Evolutionary conservation across 2,329 filamentous ascomycete species (phyloP), one percentile per base, ranked within the genome.

Genomic region (Cercospora sp.): DNA sequence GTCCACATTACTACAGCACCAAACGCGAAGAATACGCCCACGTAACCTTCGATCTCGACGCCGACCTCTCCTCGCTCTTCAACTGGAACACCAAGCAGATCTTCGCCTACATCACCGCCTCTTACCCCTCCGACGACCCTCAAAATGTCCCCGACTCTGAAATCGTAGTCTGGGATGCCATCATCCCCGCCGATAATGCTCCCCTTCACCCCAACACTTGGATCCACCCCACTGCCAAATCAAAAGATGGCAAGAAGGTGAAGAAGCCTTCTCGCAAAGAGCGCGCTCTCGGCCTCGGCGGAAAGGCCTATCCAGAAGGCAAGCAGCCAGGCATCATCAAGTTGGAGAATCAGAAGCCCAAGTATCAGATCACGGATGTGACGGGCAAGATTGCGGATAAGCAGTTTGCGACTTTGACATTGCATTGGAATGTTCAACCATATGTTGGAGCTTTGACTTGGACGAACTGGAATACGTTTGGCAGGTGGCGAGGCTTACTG

Each of bases 11-110:
- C 86, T 97, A 98, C 85, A 92, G 90, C 73, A 85, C 87, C 62
- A 96, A 95, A 81, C 92, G 91, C 81, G 94, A 98, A 82, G 95
- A 99, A 82, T 98, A 97, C 80, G 95, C 94, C 74, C 89, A 95
- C 79, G 90, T 99, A 78, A 91, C 90, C 79, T 99, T 99, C 85
- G 92, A 94, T 76, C 87, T 99, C 68, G 91, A 97, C 77, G 91
- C 94, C 63, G 94, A 99, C 82, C 87, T 99, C 69, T 91, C 89
- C 69, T 90, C 90, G 53, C 91, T 99, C 75, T 98, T 98, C 87
- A 97, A 92, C 78, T 99, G 94, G 95, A 99, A 99, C 85, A 99
- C 96, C 21, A 99, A 99, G 81, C 92, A 98, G 82, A 84, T 99
- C 76, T 99, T 98, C 82, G 89, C 97, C 80, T 99, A 97, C 83